These are phyloP conservation scores for Leishmania martiniquensis DNA, from an alignment of 208 protist genomes.

Conservation along the genomic window DNA sequence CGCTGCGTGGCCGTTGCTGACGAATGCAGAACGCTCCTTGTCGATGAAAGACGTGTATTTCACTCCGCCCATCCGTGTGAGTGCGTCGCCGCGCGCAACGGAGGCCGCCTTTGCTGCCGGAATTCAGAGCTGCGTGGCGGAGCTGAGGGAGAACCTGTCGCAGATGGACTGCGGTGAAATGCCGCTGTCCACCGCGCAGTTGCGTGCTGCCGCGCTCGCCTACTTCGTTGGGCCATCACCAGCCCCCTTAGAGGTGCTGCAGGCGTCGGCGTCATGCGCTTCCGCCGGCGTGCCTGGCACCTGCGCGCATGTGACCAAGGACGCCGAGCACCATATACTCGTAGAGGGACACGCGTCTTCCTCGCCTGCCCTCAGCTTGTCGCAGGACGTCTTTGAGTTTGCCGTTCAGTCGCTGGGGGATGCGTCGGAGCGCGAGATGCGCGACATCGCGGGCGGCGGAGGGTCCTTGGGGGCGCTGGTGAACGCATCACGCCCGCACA, in stretches of 20 bases:
- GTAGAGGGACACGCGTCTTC: background rate
- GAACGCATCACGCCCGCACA: background rate
- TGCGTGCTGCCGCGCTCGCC: constrained; percentile 28
- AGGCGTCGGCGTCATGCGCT: background rate
- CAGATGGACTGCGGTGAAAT: constrained; percentile 17
- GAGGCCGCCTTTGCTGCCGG: constrained; percentile 27
- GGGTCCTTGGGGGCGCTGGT: background rate
- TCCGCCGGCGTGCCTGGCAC: background rate
- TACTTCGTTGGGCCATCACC: constrained; percentile 13
- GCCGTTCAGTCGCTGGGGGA: constrained; percentile 20
- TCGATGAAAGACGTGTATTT: constrained; percentile 36
- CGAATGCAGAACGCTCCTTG: constrained; percentile 15
- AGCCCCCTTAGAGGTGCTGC: background rate
- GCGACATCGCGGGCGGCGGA: background rate
- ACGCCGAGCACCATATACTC: background rate
- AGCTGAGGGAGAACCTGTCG: constrained; percentile 17
- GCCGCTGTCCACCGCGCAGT: constrained; percentile 15
- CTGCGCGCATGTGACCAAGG: background rate
- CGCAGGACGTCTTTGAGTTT: constrained; percentile 23
- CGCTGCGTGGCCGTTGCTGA: constrained; percentile 55
- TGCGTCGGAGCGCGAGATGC: background rate
- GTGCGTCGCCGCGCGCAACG: constrained; percentile 33
- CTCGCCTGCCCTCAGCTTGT: constrained; percentile 1
- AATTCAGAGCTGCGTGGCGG: constrained; percentile 25
- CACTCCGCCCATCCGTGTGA: constrained; percentile 37